Base-by-base conservation (phyloP, 805 yeast genomes). In the Candida manassasensis region DNA sequence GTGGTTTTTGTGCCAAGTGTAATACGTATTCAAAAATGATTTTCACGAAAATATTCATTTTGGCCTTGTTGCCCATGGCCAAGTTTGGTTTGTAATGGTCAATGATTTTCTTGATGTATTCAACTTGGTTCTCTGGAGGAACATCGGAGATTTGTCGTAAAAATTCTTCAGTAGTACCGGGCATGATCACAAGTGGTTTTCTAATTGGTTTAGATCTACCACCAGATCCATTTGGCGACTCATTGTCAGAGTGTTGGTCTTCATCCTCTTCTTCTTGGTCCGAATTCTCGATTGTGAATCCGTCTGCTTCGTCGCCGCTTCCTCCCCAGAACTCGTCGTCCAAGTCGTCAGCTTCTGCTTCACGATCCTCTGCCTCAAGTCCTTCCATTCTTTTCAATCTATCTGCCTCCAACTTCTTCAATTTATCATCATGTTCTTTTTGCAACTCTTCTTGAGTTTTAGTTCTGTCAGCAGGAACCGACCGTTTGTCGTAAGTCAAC, bases 381-480 rank as follows among this genome's bases (percentile, higher is more conserved):
- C 88, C 90, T 45, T 75, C 76, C 94, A 84, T 84, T 67, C 94
- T 75, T 47, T 72, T 74, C 43, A 71, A 46, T 61, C 94, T 71
- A 37, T 74, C 88, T 32, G 72, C 75, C 55, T 86, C 89, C 44
- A 84, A 59, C 47, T 72, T 67, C 45, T 75, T 74, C 64, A 69
- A 63, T 47, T 71, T 75, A n/a, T 76, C 82, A 13, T 68, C 71
- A 45, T 73, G 73, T 50, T 83, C 90, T 26, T 67, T 62, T 31
- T 62, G 64, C 9, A 82, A 36, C 55, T 84, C 93, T 55, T 84
- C 88, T 2, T 73, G 79, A 1, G 93, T 83, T 53, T 83, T 82
- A 2, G 90, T 82, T 60, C 89, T 71, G 37, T 83, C 90, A 15
- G 89, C 79, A 21, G 93, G 93, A 2, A 73, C 88, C 8, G 93